Base-by-base conservation (phyloP, 257 asterid genomes). In the Scutellaria galericulata region DNA sequence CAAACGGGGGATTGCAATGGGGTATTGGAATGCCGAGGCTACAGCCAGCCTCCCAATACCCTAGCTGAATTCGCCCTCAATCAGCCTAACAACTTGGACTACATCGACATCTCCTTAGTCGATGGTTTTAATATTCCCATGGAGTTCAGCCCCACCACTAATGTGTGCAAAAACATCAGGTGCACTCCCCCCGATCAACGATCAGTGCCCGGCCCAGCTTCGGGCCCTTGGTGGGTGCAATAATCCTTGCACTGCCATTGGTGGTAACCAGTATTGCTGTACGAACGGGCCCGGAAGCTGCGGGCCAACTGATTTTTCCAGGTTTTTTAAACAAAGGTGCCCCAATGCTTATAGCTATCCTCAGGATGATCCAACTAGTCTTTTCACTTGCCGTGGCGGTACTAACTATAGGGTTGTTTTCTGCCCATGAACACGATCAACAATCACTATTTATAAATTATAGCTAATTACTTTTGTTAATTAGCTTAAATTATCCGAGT, bases 41-140 rank as follows among this genome's bases (percentile, higher is more conserved):
- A 24, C 84, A 9, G 44, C 10, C 50, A 42, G 55, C 68, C 92
- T 0, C 92, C 89, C 0, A 81, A 82, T 31, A 80, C 88, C 18
- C 9, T 87, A 0, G 89, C 88, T 2, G 92, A 87, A 48, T 87
- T 68, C 14, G 78, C 75, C 41, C 84, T 86, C 1, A 80, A 82
- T 22, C 82, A 77, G 46, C 67, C 51, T 5, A 66, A 55, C n/a
- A 72, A 78, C 60, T 27, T 72, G 48, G 89, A 82, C 71, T 80
- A 9, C 42, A 73, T 82, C 12, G 83, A 82, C 52, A 79, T 60
- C 31, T 60, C 66, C 0, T 27, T 60, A 7, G 40, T 60, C 44
- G 66, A 60, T 9, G 66, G 66, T 0, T 60, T 7, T 31, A 60
- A 60, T 37, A 1, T 60, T 3, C n/a, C n/a, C 2, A 39, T 60